Evolutionary conservation across 257 asterid genomes (phyloP).

Genomic region (Thymus quinquecostatus): DNA sequence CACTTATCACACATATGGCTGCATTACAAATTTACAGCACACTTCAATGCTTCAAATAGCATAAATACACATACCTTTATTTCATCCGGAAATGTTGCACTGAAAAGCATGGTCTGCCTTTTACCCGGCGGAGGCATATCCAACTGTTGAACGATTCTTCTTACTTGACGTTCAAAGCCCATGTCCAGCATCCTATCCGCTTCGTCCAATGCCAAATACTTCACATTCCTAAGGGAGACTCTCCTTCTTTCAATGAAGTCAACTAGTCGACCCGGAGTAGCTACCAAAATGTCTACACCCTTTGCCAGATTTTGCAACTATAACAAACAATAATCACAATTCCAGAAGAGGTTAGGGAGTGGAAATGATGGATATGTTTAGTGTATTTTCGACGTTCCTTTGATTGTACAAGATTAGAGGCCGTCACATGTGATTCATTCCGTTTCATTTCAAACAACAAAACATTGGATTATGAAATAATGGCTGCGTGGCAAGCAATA

Average conservation of each 20-base stretch:
- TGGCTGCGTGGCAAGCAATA: too few relatives aligned
- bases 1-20: not conserved
- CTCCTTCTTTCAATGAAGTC: conserved; percentile 64
- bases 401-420: not conserved
- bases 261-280: conserved; percentile 80
- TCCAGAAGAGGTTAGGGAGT: not conserved
- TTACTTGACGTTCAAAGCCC: conserved; percentile 82
- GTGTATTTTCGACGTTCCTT: not conserved
- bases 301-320: conserved; percentile 62
- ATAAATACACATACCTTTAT: conserved; percentile 43
- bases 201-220: conserved; percentile 71
- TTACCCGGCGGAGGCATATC: conserved; percentile 70
- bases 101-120: conserved; percentile 78
- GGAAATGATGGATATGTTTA: not conserved
- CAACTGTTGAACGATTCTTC: conserved; percentile 60
- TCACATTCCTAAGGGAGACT: conserved; percentile 54
- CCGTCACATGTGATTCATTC: not conserved
- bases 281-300: conserved; percentile 83
- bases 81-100: conserved; percentile 74
- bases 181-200: conserved; percentile 84
- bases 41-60: not conserved
- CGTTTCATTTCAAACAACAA: not conserved
- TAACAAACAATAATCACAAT: not conserved
- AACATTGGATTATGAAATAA: not conserved
- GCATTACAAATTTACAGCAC: not conserved